A percentile compares a stretch with the other conserved stretches of the same genome.
Evolutionary conservation across 441 rosid species (phyloP).

Genomic region (Pelargonium fulgidum): DNA sequence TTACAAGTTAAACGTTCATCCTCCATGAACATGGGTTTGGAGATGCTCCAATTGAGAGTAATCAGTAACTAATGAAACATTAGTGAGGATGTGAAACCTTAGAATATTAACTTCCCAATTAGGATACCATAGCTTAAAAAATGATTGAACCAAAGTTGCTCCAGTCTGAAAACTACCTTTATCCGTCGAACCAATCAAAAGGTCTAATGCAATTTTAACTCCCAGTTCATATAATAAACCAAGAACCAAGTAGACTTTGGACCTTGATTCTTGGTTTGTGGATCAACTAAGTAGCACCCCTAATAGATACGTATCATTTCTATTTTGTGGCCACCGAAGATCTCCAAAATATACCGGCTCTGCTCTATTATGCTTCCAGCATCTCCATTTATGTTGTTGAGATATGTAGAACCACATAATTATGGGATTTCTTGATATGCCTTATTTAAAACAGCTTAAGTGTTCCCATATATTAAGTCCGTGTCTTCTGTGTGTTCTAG

Average conservation of each 20-base stretch:
- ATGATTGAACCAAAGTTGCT: background rate
- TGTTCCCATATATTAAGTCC: no score
- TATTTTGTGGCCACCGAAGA: background rate
- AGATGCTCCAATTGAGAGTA: background rate
- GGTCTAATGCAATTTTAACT: background rate
- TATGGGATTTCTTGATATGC: no score
- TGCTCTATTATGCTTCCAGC: background rate
- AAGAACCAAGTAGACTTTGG: no score
- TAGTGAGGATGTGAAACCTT: background rate
- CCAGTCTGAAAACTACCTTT: background rate
- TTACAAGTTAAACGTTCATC: background rate
- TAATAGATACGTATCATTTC: background rate
- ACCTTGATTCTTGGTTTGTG: background rate
- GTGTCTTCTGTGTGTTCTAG: no score
- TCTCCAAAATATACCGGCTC: background rate
- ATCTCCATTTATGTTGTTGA: no score
- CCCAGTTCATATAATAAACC: no score
- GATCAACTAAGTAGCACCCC: background rate
- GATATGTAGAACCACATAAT: no score
- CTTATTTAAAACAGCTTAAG: no score
- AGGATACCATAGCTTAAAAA: background rate
- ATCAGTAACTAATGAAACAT: slow-evolving; percentile 6
- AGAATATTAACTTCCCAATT: background rate
- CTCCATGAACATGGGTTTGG: background rate
- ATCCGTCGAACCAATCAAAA: background rate